Conservation (phyloP, 73 alveolate genomes). For the Uronychia binucleata region DNA sequence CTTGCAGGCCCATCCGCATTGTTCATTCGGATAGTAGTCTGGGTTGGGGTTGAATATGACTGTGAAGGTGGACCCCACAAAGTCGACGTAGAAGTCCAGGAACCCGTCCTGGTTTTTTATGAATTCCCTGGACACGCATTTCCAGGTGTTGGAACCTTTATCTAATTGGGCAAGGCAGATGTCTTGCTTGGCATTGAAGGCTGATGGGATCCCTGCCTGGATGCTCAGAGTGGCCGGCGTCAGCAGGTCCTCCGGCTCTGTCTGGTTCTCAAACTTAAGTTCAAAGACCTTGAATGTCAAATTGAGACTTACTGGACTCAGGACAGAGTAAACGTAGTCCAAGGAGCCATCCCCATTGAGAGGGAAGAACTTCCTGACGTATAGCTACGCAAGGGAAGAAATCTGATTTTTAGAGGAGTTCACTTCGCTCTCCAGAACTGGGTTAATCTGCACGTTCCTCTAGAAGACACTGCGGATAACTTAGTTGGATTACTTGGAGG, state of each 20-base stretch:
- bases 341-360: no score
- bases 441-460: not conserved
- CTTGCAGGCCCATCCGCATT: not conserved
- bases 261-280: not conserved
- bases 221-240: not conserved
- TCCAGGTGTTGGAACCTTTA: not conserved
- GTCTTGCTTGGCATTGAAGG: not conserved
- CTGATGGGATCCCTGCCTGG: not conserved
- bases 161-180: not conserved
- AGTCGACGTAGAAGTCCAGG: not conserved
- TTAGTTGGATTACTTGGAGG: not conserved
- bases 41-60: not conserved
- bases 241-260: not conserved
- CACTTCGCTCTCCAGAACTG: not conserved
- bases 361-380: conserved; percentile 1
- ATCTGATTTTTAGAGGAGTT: not conserved
- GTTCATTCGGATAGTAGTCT: not conserved
- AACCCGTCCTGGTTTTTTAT: not conserved
- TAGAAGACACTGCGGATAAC: not conserved
- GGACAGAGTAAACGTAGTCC: not conserved
- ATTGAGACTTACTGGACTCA: not conserved
- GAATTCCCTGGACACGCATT: not conserved
- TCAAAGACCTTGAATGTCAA: not conserved
- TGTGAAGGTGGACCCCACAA: not conserved
- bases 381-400: not conserved